Conservation (phyloP, 208 protist species). For the Crithidia acanthocephali region DNA sequence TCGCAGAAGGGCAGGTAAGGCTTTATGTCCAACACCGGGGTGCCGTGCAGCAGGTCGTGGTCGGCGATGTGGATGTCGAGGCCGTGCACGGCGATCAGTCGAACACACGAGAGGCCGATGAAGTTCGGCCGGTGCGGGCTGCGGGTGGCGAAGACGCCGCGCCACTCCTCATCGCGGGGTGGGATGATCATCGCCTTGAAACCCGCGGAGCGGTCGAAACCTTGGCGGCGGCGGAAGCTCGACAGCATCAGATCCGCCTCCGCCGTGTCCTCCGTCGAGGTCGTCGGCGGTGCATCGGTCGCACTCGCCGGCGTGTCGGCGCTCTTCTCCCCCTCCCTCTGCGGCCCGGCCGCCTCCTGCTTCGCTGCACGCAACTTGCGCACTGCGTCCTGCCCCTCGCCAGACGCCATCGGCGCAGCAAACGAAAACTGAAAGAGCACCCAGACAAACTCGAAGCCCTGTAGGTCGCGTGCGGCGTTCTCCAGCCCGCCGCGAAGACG, state of each 20-base stretch:
- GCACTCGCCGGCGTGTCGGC: not conserved
- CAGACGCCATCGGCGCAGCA: slow-evolving; percentile 64
- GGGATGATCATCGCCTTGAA: slow-evolving; percentile 90
- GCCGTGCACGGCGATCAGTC: slow-evolving; percentile 80
- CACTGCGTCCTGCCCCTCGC: slow-evolving; percentile 54
- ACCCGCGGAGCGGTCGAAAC: slow-evolving; percentile 54
- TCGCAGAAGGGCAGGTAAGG: slow-evolving; percentile 94
- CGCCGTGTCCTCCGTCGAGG: not conserved
- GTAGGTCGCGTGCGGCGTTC: slow-evolving; percentile 83
- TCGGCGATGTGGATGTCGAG: slow-evolving; percentile 90
- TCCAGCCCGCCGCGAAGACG: slow-evolving; percentile 76
- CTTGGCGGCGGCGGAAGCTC: slow-evolving; percentile 55
- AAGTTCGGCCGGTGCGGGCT: slow-evolving; percentile 93
- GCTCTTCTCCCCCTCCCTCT: not conserved
- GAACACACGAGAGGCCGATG: slow-evolving; percentile 90
- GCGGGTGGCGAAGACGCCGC: slow-evolving; percentile 92
- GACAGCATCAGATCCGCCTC: slow-evolving; percentile 18
- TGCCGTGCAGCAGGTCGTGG: slow-evolving; percentile 96
- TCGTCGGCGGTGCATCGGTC: not conserved
- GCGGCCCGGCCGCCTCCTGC: not conserved
- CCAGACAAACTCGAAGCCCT: slow-evolving; percentile 91
- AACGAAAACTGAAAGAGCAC: slow-evolving; percentile 92
- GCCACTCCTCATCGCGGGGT: slow-evolving; percentile 76
- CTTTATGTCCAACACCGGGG: slow-evolving; percentile 97
- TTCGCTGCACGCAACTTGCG: slow-evolving; percentile 26